Conservation (phyloP, 331 rosid genomes). For the Stylosanthes scabra region DNA sequence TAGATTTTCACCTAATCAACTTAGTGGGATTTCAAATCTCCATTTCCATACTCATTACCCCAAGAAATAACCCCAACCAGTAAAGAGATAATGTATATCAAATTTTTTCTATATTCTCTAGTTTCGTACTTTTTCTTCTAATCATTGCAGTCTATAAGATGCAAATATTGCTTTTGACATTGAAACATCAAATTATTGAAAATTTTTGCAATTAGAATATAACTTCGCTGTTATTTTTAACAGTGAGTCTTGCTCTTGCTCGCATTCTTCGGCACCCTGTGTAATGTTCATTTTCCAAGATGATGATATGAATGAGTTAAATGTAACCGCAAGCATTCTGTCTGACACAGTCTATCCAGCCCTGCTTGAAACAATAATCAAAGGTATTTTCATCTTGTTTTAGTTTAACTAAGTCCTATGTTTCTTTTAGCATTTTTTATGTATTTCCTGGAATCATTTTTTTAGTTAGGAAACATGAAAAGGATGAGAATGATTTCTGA, state of each 20-base stretch:
- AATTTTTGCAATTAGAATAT: conserved; percentile 12
- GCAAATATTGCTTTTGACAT: background rate
- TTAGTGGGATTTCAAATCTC: too few species aligned
- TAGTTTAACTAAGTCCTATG: background rate
- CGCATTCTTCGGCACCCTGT: conserved; percentile 66
- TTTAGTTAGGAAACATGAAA: conserved; percentile 5
- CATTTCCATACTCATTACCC: too few species aligned
- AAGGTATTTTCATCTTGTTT: conserved; percentile 61
- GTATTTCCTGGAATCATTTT: background rate
- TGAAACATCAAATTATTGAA: background rate
- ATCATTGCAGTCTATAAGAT: background rate
- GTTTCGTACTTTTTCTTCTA: conserved; percentile 1
- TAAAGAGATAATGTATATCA: too few species aligned
- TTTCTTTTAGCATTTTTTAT: conserved; percentile 8
- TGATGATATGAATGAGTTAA: conserved; percentile 44
- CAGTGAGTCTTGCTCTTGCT: conserved; percentile 73
- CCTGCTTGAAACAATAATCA: conserved; percentile 69
- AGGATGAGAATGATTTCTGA: background rate
- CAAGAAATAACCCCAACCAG: too few species aligned
- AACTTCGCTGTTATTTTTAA: conserved; percentile 39
- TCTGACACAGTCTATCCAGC: conserved; percentile 73
- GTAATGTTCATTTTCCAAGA: conserved; percentile 59
- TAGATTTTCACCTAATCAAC: too few species aligned
- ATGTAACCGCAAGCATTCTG: conserved; percentile 48
- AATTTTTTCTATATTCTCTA: too few species aligned